Evolutionary conservation across 2,329 filamentous ascomycete species (phyloP).

Genomic region (Fusarium illudens): DNA sequence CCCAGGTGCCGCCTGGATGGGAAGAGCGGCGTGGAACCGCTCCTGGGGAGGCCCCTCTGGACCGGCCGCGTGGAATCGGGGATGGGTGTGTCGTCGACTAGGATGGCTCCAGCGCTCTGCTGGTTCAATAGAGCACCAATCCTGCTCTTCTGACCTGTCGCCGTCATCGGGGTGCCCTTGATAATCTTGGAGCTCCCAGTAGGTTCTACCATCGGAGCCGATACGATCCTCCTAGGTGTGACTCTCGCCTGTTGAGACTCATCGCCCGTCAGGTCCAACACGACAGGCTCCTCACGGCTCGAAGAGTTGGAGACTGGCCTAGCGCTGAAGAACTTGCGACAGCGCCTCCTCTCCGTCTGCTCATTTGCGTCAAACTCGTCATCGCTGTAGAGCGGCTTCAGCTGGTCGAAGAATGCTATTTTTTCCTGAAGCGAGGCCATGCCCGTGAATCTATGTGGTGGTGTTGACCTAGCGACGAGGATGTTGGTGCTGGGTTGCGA

Average conservation of each 20-base stretch:
- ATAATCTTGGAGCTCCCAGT: conserved; percentile 31
- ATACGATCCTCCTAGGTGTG: conserved; percentile 33
- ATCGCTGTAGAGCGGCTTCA: conserved; percentile 48
- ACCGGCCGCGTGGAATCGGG: conserved; percentile 38
- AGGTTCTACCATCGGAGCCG: conserved; percentile 24
- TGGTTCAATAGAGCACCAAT: conserved; percentile 26
- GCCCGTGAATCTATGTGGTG: background rate
- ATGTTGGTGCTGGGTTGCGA: background rate
- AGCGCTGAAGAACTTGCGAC: conserved; percentile 43
- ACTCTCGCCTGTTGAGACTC: conserved; percentile 19
- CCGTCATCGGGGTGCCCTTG: conserved; percentile 44
- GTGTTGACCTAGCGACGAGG: background rate
- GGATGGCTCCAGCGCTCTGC: conserved; percentile 28
- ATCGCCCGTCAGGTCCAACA: conserved; percentile 27
- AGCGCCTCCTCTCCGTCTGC: conserved; percentile 45
- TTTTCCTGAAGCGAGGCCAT: conserved; percentile 53
- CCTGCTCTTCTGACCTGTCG: conserved; percentile 31
- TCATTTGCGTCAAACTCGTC: conserved; percentile 45
- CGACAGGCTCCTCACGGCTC: conserved; percentile 5
- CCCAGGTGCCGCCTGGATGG: conserved; percentile 17
- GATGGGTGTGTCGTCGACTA: conserved; percentile 43
- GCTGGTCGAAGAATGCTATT: conserved; percentile 55
- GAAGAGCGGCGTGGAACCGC: conserved; percentile 45
- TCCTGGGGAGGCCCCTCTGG: conserved; percentile 34
- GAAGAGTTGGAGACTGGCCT: conserved; percentile 7